Evolutionary conservation across 2,329 filamentous ascomycete species (phyloP).

Genomic region (Ceratocystis harringtonii): DNA sequence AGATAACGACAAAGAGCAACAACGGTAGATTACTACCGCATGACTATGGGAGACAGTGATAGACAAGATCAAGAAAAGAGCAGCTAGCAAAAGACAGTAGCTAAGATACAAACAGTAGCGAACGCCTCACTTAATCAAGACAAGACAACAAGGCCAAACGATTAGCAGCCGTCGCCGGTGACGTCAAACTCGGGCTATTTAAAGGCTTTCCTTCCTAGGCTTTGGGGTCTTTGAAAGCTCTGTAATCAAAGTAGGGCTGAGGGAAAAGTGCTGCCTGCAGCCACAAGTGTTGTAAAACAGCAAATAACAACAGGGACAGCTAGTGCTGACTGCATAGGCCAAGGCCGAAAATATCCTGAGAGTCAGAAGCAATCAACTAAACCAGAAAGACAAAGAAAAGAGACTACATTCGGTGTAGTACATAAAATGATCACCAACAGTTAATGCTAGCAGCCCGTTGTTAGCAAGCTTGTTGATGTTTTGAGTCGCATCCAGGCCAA

Average conservation of each 20-base stretch:
- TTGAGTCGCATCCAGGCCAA: not conserved
- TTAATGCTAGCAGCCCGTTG: not conserved
- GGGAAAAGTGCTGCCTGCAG: not conserved
- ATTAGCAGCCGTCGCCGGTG: not conserved
- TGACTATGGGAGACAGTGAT: not conserved
- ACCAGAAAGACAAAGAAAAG: not conserved
- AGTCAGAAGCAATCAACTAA: too few species aligned
- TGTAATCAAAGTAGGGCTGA: not conserved
- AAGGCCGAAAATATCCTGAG: too few species aligned
- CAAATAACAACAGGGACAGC: too few species aligned
- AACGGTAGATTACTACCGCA: conserved; percentile 5
- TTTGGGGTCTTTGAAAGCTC: not conserved
- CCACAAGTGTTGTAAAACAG: too few species aligned
- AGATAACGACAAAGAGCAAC: not conserved
- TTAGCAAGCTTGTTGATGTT: not conserved
- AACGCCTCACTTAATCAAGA: not conserved
- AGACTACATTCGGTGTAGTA: not conserved
- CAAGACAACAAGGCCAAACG: not conserved
- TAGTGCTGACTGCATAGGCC: too few species aligned
- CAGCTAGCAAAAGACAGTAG: not conserved
- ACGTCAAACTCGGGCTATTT: not conserved
- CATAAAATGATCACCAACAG: not conserved
- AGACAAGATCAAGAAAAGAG: not conserved
- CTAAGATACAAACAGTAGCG: not conserved
- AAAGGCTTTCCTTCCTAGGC: not conserved